Evolutionary conservation across 139 green algal genomes (phyloP), one percentile per base, ranked within the genome.

Genomic region (Chlamydomonas applanata): DNA sequence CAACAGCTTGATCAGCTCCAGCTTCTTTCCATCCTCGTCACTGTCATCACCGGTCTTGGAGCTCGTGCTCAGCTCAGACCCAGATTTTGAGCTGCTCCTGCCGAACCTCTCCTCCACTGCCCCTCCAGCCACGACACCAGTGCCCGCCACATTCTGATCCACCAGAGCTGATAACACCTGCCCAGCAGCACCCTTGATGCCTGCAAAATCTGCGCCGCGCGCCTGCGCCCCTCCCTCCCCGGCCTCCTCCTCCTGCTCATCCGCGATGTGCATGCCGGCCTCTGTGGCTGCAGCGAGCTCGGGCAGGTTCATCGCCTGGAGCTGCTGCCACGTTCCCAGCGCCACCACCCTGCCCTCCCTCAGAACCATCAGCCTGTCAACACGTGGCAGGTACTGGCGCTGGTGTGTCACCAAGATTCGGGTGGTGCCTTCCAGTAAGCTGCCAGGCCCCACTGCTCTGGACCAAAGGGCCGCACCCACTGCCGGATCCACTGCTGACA

Each of bases 321-420:
- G 62, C 71, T 93, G 78, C 36, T 54, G 66, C 68, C 87, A 93
- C 7, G 79, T 79, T 24, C 85, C 92, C 4, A 75, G 40, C 11
- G 85, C 77, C 34, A 73, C 65, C 14, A 94, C 45, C 3, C 30
- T 30, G 22, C 92, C 92, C 14, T 72, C 69, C 0, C 85, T 71
- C 56, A 97, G 74, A 53, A 97, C 87, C 29, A 93, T 29, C 20
- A 97, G 77, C 1, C 76, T 68, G 82, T 94, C 91, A 63, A 81
- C 88, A 20, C 52, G 0, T n/a, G 87, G 81, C 74, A 95, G 83
- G 78, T 84, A 92, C 61, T 94, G 90, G 46, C 74, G 70, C 73
- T 94, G 89, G 71, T 95, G 90, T 1, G 89, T 95, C 4, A 92
- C 90, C 57, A 95, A 76, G n/a, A 95, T 36, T n/a, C 88, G 80